phyloP scores from a whole-genome alignment of 2,329 filamentous ascomycete species.

The Colletotrichum liaoningense region DNA sequence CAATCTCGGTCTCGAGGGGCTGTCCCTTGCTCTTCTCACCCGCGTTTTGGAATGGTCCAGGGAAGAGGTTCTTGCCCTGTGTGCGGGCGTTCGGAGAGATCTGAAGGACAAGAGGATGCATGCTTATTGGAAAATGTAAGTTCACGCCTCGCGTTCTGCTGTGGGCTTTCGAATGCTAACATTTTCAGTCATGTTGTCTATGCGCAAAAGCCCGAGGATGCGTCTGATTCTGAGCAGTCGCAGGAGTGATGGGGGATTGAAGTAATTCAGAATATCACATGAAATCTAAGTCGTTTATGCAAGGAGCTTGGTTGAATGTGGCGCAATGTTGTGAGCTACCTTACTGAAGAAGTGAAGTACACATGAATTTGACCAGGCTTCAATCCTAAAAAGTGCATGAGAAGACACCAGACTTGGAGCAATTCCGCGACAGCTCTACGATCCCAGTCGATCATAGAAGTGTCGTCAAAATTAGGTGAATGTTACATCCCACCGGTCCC shows the following conservation, averaged over 20 bases:
- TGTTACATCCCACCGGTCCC: neutral
- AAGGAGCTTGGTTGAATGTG: no score
- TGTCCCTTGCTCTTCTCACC: constrained; percentile 50
- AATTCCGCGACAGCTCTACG: neutral
- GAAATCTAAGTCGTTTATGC: no score
- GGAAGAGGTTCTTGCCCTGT: constrained; percentile 42
- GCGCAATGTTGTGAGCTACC: no score
- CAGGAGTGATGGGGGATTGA: neutral
- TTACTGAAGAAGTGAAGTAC: no score
- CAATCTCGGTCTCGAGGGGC: constrained; percentile 45
- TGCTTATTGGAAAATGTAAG: constrained; percentile 37
- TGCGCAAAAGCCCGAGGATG: neutral
- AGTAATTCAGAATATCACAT: neutral
- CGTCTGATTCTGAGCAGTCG: neutral
- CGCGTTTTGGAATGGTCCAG: constrained; percentile 47
- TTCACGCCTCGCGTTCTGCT: constrained; percentile 39
- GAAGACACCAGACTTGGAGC: neutral
- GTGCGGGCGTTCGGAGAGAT: constrained; percentile 39
- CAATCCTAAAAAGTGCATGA: no score
- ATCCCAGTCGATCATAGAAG: neutral
- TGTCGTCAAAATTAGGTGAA: neutral
- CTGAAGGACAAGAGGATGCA: constrained; percentile 40
- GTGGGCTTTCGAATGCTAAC: neutral
- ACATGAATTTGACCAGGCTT: no score
- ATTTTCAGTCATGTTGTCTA: neutral